phyloP scores from a whole-genome alignment of 2,329 filamentous ascomycete species.

The Akanthomyces muscarius region DNA sequence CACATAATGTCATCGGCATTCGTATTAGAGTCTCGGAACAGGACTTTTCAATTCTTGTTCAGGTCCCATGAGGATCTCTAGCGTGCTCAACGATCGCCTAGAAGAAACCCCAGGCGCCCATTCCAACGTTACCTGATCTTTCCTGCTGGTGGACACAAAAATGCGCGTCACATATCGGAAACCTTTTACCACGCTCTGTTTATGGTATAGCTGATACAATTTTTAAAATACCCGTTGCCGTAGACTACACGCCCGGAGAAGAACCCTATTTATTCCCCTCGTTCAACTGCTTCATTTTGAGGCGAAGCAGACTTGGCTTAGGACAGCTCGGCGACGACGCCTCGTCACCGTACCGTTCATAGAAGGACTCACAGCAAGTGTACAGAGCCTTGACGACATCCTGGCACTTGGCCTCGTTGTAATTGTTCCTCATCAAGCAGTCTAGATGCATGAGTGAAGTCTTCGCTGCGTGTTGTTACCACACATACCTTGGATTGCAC shows the following conservation, averaged over 20 bases:
- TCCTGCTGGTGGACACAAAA: constrained; percentile 41
- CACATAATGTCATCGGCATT: constrained; percentile 78
- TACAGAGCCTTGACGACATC: constrained; percentile 78
- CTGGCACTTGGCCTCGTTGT: constrained; percentile 80
- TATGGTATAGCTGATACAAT: not conserved
- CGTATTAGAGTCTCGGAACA: constrained; percentile 99
- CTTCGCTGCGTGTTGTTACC: not conserved
- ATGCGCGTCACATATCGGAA: constrained; percentile 42
- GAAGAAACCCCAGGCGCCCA: constrained; percentile 67
- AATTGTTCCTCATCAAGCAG: constrained; percentile 80
- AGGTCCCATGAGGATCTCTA: constrained; percentile 75
- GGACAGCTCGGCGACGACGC: constrained; percentile 81
- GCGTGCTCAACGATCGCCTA: constrained; percentile 98
- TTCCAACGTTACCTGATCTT: constrained; percentile 62
- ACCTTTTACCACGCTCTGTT: not conserved
- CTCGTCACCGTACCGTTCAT: constrained; percentile 70
- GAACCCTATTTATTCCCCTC: constrained; percentile 26
- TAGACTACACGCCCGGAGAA: not conserved
- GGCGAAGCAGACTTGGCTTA: constrained; percentile 69
- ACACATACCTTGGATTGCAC: constrained; percentile 76
- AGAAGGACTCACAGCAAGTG: constrained; percentile 89
- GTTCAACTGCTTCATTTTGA: constrained; percentile 79
- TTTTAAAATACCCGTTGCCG: no score
- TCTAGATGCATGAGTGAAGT: constrained; percentile 45
- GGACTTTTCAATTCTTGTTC: constrained; percentile 85